Conservation (phyloP, 2,329 filamentous ascomycete genomes). For the Nannizzia gypsea region DNA sequence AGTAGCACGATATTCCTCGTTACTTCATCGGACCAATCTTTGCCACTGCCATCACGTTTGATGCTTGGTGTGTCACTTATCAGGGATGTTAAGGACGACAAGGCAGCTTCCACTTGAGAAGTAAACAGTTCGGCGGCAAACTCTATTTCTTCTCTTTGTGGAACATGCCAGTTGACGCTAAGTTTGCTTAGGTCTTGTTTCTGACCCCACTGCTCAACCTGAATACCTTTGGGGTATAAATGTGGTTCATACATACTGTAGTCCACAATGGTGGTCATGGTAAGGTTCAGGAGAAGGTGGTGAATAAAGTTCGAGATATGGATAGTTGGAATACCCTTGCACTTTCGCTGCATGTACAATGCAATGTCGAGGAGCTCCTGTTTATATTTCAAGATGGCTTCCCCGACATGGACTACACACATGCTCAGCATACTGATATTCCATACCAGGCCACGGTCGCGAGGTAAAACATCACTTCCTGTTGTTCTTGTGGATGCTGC, state of each 20-base stretch:
- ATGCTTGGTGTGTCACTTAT: constrained; percentile 71
- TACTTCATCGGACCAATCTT: constrained; percentile 97
- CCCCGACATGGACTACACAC: constrained; percentile 92
- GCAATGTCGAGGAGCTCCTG: constrained; percentile 83
- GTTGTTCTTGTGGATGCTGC: constrained; percentile 90
- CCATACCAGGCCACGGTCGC: constrained; percentile 90
- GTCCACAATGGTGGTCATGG: constrained; percentile 86
- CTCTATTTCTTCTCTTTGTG: constrained; percentile 63
- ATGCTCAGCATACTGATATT: constrained; percentile 94
- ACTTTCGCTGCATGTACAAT: constrained; percentile 91
- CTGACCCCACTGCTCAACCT: constrained; percentile 73
- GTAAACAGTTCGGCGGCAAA: constrained; percentile 87
- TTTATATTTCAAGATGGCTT: constrained; percentile 78
- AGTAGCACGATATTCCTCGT: constrained; percentile 80
- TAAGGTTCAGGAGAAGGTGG: constrained; percentile 86
- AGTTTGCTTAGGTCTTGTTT: constrained; percentile 62
- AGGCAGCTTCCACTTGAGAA: constrained; percentile 65
- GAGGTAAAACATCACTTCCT: constrained; percentile 81
- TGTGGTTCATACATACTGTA: constrained; percentile 77
- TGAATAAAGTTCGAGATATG: constrained; percentile 97
- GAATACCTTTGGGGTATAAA: constrained; percentile 57
- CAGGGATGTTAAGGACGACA: constrained; percentile 63
- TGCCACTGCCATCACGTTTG: constrained; percentile 86
- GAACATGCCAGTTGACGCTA: constrained; percentile 83
- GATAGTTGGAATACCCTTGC: constrained; percentile 83